These are phyloP conservation scores for Mortierella sp. DNA, from an alignment of 371 early-diverging fungal genomes.

Conservation along the genomic window DNA sequence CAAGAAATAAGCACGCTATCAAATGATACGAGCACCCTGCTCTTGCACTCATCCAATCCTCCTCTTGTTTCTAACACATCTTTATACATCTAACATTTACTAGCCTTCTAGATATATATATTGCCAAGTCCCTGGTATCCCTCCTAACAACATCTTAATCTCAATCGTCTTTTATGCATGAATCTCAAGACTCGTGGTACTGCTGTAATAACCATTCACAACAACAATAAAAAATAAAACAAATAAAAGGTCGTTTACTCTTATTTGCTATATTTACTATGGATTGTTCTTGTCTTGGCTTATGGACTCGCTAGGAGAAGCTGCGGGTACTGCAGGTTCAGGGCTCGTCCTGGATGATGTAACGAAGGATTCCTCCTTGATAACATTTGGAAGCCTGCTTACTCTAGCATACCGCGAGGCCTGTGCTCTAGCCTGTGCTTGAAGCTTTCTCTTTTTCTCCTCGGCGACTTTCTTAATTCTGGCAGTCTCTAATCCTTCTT, in stretches of 20 bases:
- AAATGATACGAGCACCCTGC: slow-evolving; percentile 7
- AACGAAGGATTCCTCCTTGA: slow-evolving; percentile 29
- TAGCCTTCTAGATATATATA: background rate
- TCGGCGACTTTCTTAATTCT: slow-evolving; percentile 54
- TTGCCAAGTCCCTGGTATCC: background rate
- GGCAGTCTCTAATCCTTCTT: slow-evolving; percentile 66
- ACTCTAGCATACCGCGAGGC: slow-evolving; percentile 8
- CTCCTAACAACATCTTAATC: background rate
- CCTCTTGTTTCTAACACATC: background rate
- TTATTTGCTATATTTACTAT: background rate
- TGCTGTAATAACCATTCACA: background rate
- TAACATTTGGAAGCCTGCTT: slow-evolving; percentile 17
- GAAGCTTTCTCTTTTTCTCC: slow-evolving; percentile 29
- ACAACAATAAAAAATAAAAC: too few relatives aligned
- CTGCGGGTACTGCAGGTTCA: background rate
- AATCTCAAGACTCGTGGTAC: background rate
- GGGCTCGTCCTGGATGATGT: background rate
- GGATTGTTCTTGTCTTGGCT: background rate
- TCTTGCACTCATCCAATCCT: background rate
- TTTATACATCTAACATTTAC: background rate
- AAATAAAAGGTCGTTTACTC: background rate
- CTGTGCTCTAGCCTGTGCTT: slow-evolving; percentile 7
- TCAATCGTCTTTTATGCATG: background rate
- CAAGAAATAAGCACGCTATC: slow-evolving; percentile 11
- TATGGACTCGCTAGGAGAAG: background rate